Base-by-base conservation (phyloP, 306 rosid genomes). In the Mimosa bimucronata region DNA sequence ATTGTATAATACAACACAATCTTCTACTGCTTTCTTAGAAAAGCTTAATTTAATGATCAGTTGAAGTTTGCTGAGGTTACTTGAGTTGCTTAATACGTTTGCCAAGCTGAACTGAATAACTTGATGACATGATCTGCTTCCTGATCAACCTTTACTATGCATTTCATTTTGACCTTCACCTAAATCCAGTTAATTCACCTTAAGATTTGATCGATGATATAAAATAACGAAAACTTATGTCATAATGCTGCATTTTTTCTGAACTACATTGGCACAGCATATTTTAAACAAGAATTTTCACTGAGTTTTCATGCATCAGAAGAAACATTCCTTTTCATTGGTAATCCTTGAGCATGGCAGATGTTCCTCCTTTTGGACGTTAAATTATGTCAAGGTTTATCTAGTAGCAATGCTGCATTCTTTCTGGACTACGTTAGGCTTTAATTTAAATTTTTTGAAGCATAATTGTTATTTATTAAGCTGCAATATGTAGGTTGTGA, bases 401-500 rank as follows among this genome's bases (percentile, higher is more conserved):
- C n/a, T n/a, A n/a, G n/a, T n/a, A n/a, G n/a, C n/a, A n/a, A n/a
- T n/a, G n/a, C n/a, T n/a, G n/a, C n/a, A n/a, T n/a, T 34, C 38
- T 34, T 34, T 34, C 38, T 34, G 38, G 38, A 2, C 38, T 34
- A 44, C 38, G 68, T 75, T 81, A 28, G 1, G 9, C 14, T 42
- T 40, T 38, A 3, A 41, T 44, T 25, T 25, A 0, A 23, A 0
- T 23, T 44, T 68, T 68, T 23, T 40, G 45, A 38, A 53, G 53
- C 41, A n/a, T 71, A 57, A 15, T n/a, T 80, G 25, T 78, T 77
- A 45, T 76, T 38, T 81, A 67, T 75, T 40, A 79, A 66, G 52
- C 71, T 83, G 70, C 53, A 72, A 71, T 79, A 23, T 84, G 87
- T 92, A 95, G 99, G 97, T 93, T 80, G 94, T 93, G 68, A 95